Base-by-base conservation (phyloP, 2,329 filamentous ascomycete genomes). In the Sporothrix inflata region DNA sequence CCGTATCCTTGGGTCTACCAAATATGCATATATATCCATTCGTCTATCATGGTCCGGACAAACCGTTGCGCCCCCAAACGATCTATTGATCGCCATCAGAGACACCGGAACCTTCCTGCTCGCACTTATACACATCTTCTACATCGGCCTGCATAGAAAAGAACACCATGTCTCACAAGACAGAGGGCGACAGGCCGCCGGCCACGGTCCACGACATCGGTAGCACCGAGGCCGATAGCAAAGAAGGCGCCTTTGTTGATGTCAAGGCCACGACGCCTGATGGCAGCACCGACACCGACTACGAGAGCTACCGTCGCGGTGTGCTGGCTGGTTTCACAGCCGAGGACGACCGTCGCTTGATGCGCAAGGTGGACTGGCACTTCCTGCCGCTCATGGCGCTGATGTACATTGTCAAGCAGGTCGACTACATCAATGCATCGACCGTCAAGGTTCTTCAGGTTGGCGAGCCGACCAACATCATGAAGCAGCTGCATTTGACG, bases 401-500 rank as follows among this genome's bases (percentile, higher is more conserved):
- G 8, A 80, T 83, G 76, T 83, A 81, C 74, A 79, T 83, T 75
- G 79, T 84, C 69, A 84, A 84, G 68, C 49, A 74, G 78, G 80
- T 84, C 71, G 83, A 84, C 71, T 80, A 80, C 72, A 79, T 76
- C 42, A 84, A 84, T 75, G 82, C 81, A 1, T 79, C 82, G 0
- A 80, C 77, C 16, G 81, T 84, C 72, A 83, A 83, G 72, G 82
- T 84, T 11, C 75, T 84, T 3, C 82, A 84, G 74, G 80, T 83
- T 24, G 82, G 81, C 5, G 61, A 81, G 70, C 75, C 78, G 0
- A 74, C 79, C 4, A 82, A 83, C 69, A 79, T 83, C 57, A 71
- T 84, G 21, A 79, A 70, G 1, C 78, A 83, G 57, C 75, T 84
- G 14, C 69, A 79, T n/a, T 83, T 83, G 81, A 82, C 79, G 4